Percentiles rank a stretch among this genome's conserved stretches.
phyloP scores from a whole-genome alignment of 2,329 filamentous ascomycete species.

The Ilyonectria mors-panacis region DNA sequence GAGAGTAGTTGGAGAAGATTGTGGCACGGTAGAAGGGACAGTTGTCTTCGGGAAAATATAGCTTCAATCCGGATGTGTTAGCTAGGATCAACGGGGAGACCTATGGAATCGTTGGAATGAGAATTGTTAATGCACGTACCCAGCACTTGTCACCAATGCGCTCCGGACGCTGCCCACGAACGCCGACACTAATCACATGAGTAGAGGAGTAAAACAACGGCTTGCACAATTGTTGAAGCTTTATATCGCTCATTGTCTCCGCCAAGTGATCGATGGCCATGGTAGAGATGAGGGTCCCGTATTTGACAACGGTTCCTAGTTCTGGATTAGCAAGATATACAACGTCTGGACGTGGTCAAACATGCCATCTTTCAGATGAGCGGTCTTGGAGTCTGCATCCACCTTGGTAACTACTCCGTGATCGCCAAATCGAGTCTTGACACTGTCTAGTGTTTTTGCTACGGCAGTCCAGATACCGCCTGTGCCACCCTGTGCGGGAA shows the following conservation, averaged over 20 bases:
- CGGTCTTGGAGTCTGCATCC: conserved; percentile 86
- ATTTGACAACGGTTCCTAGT: conserved; percentile 85
- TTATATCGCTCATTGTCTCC: conserved; percentile 87
- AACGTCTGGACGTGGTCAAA: background rate
- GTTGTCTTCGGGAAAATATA: conserved; percentile 99
- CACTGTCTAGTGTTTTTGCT: conserved; percentile 90
- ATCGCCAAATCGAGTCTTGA: conserved; percentile 92
- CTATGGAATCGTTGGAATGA: too few species aligned
- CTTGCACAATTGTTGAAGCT: conserved; percentile 87
- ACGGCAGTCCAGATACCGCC: conserved; percentile 99
- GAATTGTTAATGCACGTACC: conserved; percentile 64
- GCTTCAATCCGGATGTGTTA: conserved; percentile 57
- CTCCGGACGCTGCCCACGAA: conserved; percentile 91
- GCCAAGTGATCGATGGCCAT: conserved; percentile 95
- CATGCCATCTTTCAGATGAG: conserved; percentile 58
- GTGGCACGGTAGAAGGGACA: conserved; percentile 99
- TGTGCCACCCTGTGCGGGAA: conserved; percentile 94
- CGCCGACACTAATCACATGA: conserved; percentile 95
- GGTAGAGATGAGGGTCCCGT: conserved; percentile 93
- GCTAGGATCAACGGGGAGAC: background rate
- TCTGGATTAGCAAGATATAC: conserved; percentile 65
- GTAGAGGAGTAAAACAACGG: conserved; percentile 96
- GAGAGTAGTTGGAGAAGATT: conserved; percentile 99
- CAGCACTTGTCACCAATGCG: conserved; percentile 99
- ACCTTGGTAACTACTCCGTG: conserved; percentile 88